Conservation (phyloP, 345 rosid genomes). For the Barbarea vulgaris region DNA sequence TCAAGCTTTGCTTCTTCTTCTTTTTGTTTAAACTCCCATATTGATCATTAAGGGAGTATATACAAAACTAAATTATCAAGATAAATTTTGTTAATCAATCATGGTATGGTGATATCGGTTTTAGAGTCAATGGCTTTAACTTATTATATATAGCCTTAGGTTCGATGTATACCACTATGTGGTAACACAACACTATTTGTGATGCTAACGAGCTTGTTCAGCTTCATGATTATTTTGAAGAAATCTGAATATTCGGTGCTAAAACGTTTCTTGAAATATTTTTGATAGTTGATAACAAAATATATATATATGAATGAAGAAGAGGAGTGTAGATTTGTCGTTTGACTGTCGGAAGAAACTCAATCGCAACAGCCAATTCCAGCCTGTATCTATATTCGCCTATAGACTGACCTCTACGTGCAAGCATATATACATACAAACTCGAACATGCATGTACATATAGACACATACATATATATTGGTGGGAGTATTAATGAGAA, state of each 20-base stretch:
- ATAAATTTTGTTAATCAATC: not conserved
- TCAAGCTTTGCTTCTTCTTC: not conserved
- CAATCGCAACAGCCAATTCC: constrained; percentile 27
- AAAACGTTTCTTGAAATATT: not conserved
- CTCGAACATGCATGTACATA: not conserved
- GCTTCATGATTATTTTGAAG: not conserved
- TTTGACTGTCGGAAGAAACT: constrained; percentile 34
- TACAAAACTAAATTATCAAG: not conserved
- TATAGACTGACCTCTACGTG: constrained; percentile 28
- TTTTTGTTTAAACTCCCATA: not conserved
- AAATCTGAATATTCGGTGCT: not conserved
- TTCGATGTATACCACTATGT: not conserved
- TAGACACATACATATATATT: constrained; percentile 11
- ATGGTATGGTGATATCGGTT: not conserved
- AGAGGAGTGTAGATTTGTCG: constrained; percentile 29
- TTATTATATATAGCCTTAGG: not conserved
- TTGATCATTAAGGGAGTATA: not conserved
- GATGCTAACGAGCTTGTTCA: not conserved
- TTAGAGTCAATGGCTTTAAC: not conserved
- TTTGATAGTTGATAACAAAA: not conserved
- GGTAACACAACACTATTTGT: not conserved
- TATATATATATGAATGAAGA: not conserved
- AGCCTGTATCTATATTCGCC: constrained; percentile 30
- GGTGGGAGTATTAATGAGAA: constrained; percentile 22
- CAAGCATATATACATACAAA: constrained; percentile 8